Evolutionary conservation across 805 yeast species (phyloP).

Genomic region (Teunomyces funiuensis): DNA sequence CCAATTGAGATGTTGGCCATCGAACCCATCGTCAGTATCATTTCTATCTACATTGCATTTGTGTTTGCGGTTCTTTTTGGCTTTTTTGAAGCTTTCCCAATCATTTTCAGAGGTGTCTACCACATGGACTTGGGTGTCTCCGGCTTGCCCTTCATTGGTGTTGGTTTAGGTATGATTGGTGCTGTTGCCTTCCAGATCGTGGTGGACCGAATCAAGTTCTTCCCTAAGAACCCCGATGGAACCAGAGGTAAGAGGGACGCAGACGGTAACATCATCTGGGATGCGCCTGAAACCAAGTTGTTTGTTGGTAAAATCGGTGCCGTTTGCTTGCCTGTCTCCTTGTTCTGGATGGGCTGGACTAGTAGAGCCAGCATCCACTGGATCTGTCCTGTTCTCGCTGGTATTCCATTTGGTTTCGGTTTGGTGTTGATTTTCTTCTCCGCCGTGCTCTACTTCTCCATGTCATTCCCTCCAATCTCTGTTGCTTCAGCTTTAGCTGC

Average conservation of each 20-base stretch:
- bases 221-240: conserved; percentile 63
- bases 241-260: conserved; percentile 54
- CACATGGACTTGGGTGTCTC: conserved; percentile 58
- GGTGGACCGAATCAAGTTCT: conserved; percentile 49
- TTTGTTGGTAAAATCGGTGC: conserved; percentile 67
- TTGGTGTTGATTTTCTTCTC: conserved; percentile 70
- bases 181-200: conserved; percentile 55
- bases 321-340: conserved; percentile 59
- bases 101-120: conserved; percentile 67
- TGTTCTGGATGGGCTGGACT: conserved; percentile 86
- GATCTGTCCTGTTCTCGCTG: conserved; percentile 76
- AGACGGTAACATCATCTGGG: conserved; percentile 53
- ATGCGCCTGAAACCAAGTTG: conserved; percentile 61
- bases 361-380: conserved; percentile 61
- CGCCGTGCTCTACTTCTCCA: conserved; percentile 64
- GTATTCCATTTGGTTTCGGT: conserved; percentile 77
- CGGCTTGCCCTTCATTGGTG: conserved; percentile 70
- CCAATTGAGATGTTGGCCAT: conserved; percentile 68
- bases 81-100: conserved; percentile 77
- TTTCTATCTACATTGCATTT: conserved; percentile 70
- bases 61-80: conserved; percentile 78
- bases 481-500: conserved; percentile 92
- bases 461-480: conserved; percentile 69
- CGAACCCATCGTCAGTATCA: conserved; percentile 73
- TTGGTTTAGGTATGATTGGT: conserved; percentile 62